Conservation (phyloP, 2,329 filamentous ascomycete species). For the Aaosphaeria arxii region DNA sequence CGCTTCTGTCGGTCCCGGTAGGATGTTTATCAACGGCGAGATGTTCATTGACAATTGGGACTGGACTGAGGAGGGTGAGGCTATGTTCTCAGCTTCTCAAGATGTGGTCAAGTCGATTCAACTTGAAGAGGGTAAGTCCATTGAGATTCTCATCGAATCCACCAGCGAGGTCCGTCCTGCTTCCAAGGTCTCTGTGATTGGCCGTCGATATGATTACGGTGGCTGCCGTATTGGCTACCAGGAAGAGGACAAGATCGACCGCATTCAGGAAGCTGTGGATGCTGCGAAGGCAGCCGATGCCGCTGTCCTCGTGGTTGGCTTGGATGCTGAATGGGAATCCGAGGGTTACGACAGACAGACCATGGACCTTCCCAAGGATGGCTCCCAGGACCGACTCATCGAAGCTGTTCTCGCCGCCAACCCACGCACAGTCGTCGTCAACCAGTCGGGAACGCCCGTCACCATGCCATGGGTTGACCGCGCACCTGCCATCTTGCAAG, state of each 20-base stretch:
- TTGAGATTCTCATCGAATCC: constrained; percentile 63
- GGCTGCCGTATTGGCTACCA: constrained; percentile 71
- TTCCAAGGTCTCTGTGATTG: constrained; percentile 56
- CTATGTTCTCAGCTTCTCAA: constrained; percentile 67
- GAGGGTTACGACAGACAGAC: constrained; percentile 64
- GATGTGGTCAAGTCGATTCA: constrained; percentile 62
- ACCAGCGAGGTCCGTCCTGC: constrained; percentile 64
- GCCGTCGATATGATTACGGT: constrained; percentile 64
- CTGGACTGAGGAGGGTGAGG: constrained; percentile 67
- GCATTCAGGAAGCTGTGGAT: constrained; percentile 56
- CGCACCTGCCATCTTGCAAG: constrained; percentile 66
- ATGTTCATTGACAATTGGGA: constrained; percentile 65
- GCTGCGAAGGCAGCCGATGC: constrained; percentile 70
- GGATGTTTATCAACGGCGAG: constrained; percentile 58
- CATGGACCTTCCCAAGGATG: constrained; percentile 57
- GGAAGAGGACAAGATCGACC: constrained; percentile 62
- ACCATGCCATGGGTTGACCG: constrained; percentile 67
- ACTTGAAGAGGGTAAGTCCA: constrained; percentile 57
- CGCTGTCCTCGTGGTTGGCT: constrained; percentile 73
- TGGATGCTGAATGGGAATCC: constrained; percentile 76
- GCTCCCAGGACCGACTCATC: constrained; percentile 63
- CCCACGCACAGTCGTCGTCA: constrained; percentile 66
- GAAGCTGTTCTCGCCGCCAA: constrained; percentile 63
- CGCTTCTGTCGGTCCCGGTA: constrained; percentile 64
- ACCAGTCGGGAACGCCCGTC: constrained; percentile 73